A percentile compares a stretch with the other conserved stretches of the same genome.
phyloP scores from a whole-genome alignment of 108 stramenopile species.

The Schizochytrium sp. region DNA sequence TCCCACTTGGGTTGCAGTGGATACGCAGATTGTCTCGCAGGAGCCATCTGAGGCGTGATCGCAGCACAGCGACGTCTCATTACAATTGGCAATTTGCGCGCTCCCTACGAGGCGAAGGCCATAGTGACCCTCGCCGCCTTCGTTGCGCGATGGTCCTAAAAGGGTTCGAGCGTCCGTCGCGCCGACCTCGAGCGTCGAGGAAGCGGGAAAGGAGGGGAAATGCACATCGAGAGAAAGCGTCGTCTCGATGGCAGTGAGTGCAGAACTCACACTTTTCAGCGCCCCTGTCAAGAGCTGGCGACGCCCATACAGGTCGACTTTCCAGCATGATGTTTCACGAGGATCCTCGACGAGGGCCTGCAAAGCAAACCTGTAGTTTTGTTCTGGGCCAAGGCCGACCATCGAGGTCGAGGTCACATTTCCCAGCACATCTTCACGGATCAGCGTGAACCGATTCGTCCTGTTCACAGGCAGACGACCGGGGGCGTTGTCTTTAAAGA shows the following conservation, averaged over 20 bases:
- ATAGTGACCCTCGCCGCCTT: conserved; percentile 53
- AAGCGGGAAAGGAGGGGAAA: conserved; percentile 42
- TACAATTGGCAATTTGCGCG: conserved; percentile 55
- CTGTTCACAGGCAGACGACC: not conserved
- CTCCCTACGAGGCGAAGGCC: conserved; percentile 50
- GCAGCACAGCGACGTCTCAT: conserved; percentile 47
- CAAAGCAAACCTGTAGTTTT: conserved; percentile 41
- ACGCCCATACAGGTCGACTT: conserved; percentile 51
- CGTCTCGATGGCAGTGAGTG: not conserved
- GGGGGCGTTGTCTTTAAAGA: not conserved
- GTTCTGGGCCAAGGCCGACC: conserved; percentile 27
- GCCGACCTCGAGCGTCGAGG: conserved; percentile 37
- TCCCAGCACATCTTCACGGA: conserved; percentile 27
- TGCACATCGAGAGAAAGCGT: conserved; percentile 41
- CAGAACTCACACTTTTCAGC: not conserved
- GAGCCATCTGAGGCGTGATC: conserved; percentile 30
- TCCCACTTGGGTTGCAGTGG: not conserved
- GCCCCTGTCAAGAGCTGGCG: conserved; percentile 23
- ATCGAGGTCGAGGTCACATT: conserved; percentile 59
- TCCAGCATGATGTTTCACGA: not conserved
- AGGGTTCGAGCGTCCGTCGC: not conserved
- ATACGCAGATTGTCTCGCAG: not conserved
- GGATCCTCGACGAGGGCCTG: conserved; percentile 40
- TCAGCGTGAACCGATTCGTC: not conserved
- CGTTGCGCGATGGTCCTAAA: conserved; percentile 42